Percentiles rank a stretch among this genome's conserved stretches.
phyloP scores from a whole-genome alignment of 1,284 basidiomycete genomes.

The Blastosporella zonata region DNA sequence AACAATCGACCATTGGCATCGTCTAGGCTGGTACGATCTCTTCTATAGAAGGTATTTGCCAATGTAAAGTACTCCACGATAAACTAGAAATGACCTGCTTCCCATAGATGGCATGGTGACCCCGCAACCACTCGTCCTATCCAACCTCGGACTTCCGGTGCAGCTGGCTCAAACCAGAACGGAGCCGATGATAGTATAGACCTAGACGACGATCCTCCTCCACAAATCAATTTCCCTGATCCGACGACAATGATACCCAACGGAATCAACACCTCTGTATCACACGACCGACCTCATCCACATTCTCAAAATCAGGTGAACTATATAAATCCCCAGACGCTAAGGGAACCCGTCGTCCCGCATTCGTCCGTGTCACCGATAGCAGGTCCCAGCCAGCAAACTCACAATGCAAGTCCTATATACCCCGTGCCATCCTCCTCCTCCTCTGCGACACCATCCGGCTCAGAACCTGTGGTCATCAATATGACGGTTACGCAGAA shows the following conservation, averaged over 20 bases:
- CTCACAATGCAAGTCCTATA: constrained; percentile 8
- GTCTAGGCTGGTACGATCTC: constrained; percentile 66
- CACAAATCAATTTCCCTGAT: constrained; percentile 40
- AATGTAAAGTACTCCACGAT: not conserved
- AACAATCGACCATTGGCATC: constrained; percentile 73
- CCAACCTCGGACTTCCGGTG: constrained; percentile 31
- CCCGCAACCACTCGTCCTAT: constrained; percentile 50
- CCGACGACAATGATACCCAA: constrained; percentile 23
- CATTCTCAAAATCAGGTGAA: constrained; percentile 14
- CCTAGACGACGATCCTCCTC: constrained; percentile 43
- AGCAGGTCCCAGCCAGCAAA: constrained; percentile 11
- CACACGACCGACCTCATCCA: constrained; percentile 17
- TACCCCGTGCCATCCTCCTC: constrained; percentile 15
- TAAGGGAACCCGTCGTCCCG: constrained; percentile 22
- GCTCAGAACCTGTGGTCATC: constrained; percentile 37
- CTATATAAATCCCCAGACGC: constrained; percentile 27
- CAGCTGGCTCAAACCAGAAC: constrained; percentile 26
- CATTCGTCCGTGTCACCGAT: constrained; percentile 20
- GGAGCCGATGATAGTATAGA: constrained; percentile 40
- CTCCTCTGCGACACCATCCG: constrained; percentile 20
- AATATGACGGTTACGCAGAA: constrained; percentile 54
- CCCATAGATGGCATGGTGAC: constrained; percentile 56
- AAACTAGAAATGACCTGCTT: not conserved
- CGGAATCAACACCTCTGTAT: constrained; percentile 27
- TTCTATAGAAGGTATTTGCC: constrained; percentile 55